Evolutionary conservation across 495 filamentous ascomycete species (phyloP).

Genomic region (Collariella sp.): DNA sequence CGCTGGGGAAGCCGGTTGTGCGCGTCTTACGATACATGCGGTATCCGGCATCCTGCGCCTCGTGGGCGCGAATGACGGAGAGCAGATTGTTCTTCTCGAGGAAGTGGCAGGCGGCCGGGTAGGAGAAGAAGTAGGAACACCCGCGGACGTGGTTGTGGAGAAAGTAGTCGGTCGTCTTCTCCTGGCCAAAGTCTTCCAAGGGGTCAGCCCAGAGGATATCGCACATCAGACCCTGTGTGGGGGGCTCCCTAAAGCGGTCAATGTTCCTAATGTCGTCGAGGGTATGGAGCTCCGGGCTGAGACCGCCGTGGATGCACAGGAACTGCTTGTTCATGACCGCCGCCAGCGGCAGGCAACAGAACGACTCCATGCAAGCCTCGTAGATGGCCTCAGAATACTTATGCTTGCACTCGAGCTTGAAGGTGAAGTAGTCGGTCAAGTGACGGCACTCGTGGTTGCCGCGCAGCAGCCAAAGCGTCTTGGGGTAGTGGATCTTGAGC

Average conservation of each 20-base stretch:
- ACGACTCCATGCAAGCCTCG: slow-evolving; percentile 96
- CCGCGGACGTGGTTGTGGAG: slow-evolving; percentile 97
- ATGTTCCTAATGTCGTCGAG: slow-evolving; percentile 90
- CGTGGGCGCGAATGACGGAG: slow-evolving; percentile 96
- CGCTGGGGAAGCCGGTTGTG: slow-evolving; percentile 95
- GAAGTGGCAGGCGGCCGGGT: slow-evolving; percentile 95
- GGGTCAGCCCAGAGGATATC: slow-evolving; percentile 98
- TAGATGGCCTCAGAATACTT: slow-evolving; percentile 96
- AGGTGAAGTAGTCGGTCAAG: slow-evolving; percentile 98
- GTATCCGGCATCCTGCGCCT: slow-evolving; percentile 96
- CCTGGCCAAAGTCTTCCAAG: slow-evolving; percentile 97
- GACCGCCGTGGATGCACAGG: slow-evolving; percentile 92
- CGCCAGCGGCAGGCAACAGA: slow-evolving; percentile 87
- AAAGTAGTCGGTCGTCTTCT: slow-evolving; percentile 95
- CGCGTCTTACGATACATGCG: slow-evolving; percentile 98
- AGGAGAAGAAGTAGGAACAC: slow-evolving; percentile 99
- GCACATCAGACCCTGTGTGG: slow-evolving; percentile 96
- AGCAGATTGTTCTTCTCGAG: slow-evolving; percentile 97
- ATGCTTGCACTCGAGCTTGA: slow-evolving; percentile 98
- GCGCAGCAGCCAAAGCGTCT: slow-evolving; percentile 90
- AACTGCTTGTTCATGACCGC: slow-evolving; percentile 99
- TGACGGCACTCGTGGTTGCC: slow-evolving; percentile 98
- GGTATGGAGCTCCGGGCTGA: slow-evolving; percentile 92
- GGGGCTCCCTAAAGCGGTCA: slow-evolving; percentile 94
- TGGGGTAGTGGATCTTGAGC: slow-evolving; percentile 97